Conservation (phyloP, 768 basidiomycete genomes). For the Tephrocybe sp. region DNA sequence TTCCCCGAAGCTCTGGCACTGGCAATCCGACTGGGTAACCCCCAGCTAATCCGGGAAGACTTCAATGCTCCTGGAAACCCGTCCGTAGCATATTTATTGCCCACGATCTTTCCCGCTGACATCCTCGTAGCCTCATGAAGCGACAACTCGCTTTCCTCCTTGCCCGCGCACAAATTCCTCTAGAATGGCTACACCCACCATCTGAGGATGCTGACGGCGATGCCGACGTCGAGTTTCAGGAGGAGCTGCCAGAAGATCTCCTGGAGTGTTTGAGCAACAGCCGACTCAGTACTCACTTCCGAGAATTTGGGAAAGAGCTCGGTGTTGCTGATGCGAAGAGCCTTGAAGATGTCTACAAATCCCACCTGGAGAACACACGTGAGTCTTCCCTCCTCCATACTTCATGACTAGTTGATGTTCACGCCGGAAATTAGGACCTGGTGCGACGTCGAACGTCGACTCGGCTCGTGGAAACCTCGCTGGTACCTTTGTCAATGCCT, state of each 20-base stretch:
- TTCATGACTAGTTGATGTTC: background rate
- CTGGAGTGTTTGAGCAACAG: slow-evolving; percentile 86
- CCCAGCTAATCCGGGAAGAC: slow-evolving; percentile 78
- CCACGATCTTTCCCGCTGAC: background rate
- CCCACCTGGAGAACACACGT: slow-evolving; percentile 91
- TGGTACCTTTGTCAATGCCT: slow-evolving; percentile 97
- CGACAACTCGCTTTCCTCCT: slow-evolving; percentile 93
- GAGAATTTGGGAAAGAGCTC: slow-evolving; percentile 90
- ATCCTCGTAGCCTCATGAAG: slow-evolving; percentile 70
- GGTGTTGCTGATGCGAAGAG: slow-evolving; percentile 88
- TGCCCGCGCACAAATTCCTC: slow-evolving; percentile 86
- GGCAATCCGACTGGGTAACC: slow-evolving; percentile 82
- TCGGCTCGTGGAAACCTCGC: slow-evolving; percentile 94
- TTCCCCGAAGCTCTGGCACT: slow-evolving; percentile 91
- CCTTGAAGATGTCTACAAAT: slow-evolving; percentile 96
- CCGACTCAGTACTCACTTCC: slow-evolving; percentile 81
- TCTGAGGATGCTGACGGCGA: slow-evolving; percentile 51
- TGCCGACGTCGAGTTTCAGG: slow-evolving; percentile 53
- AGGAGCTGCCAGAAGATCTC: slow-evolving; percentile 78
- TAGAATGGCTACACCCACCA: slow-evolving; percentile 82
- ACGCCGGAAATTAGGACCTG: slow-evolving; percentile 45
- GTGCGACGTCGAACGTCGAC: slow-evolving; percentile 76
- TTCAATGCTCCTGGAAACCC: slow-evolving; percentile 90
- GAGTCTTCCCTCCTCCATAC: slow-evolving; percentile 19
- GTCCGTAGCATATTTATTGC: slow-evolving; percentile 41